Base-by-base conservation (phyloP, 345 rosid species). In the Citrus trifoliata region DNA sequence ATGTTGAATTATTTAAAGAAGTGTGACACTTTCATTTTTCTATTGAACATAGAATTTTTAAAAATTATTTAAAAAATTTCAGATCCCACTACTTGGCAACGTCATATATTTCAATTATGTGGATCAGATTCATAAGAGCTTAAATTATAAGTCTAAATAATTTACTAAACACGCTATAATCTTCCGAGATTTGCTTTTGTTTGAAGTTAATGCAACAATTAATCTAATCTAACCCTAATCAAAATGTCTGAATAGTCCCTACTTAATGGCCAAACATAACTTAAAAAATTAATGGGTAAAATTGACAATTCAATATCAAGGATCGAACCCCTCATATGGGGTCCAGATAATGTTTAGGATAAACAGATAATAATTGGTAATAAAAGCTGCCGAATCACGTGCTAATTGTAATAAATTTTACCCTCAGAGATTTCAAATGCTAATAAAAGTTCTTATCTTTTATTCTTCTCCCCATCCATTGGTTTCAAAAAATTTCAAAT, bases 351-450 rank as follows among this genome's bases (percentile, higher is more conserved):
- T 12, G 51, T 46, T 46, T 13, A 46, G 18, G 51, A 46, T 13
- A 3, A 13, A 3, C 51, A 46, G 51, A 12, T 46, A 46, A 46
- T 13, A 65, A 7, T 18, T 7, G 51, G 56, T 58, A 66, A 68
- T 27, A 67, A 77, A 77, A 77, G 80, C 80, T 77, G 80, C n/a
- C 19, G 59, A 58, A 2, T 68, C 80, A 77, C 80, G 37, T 77
- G 79, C 28, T 56, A 10, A 74, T 40, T 59, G 60, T 70, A 48
- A 70, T 68, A 13, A 68, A 67, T 14, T 5, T 18, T 0, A 4
- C 21, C 4, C 28, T 10, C 12, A 7, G 4, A 7, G 27, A n/a
- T 59, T 25, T 25, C 65, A 61, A 60, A 19, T 64, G 35, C 21
- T 30, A 12, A 64, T 28, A 32, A 30, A 33, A 21, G 19, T 7